Percentiles rank a stretch among this genome's conserved stretches.
Evolutionary conservation across 331 rosid genomes (phyloP).

Genomic region (Prunus yedoensis): DNA sequence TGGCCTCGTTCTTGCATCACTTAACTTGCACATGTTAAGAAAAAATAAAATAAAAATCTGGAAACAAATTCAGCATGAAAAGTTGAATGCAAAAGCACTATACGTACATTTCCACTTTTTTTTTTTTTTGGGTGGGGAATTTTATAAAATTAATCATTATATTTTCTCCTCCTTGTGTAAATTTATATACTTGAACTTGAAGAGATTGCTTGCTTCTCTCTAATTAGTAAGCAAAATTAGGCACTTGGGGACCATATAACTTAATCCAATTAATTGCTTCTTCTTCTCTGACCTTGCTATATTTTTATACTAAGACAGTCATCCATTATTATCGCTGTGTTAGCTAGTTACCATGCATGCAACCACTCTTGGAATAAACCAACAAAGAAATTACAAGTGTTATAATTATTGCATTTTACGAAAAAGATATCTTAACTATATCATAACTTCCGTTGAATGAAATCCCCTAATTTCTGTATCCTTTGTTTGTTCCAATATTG

Average conservation of each 20-base stretch:
- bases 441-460: too few relatives aligned
- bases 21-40: conserved; percentile 2
- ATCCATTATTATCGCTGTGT: too few relatives aligned
- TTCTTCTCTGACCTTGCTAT: neutral
- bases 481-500: neutral
- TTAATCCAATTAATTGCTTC: neutral
- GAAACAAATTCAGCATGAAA: neutral
- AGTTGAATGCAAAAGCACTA: neutral
- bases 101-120: neutral
- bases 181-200: too few relatives aligned
- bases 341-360: too few relatives aligned
- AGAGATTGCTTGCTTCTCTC: too few relatives aligned
- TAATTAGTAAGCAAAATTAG: too few relatives aligned
- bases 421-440: too few relatives aligned
- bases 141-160: neutral
- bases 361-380: too few relatives aligned
- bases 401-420: too few relatives aligned
- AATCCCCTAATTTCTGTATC: neutral
- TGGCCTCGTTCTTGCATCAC: conserved; percentile 18
- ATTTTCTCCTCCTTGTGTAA: neutral
- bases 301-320: too few relatives aligned
- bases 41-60: neutral
- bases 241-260: too few relatives aligned
- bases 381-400: too few relatives aligned
- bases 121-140: neutral